Evolutionary conservation across 176 grass and related monocot genomes (phyloP), one percentile per base, ranked within the genome.

Genomic region (Olyra latifolia): DNA sequence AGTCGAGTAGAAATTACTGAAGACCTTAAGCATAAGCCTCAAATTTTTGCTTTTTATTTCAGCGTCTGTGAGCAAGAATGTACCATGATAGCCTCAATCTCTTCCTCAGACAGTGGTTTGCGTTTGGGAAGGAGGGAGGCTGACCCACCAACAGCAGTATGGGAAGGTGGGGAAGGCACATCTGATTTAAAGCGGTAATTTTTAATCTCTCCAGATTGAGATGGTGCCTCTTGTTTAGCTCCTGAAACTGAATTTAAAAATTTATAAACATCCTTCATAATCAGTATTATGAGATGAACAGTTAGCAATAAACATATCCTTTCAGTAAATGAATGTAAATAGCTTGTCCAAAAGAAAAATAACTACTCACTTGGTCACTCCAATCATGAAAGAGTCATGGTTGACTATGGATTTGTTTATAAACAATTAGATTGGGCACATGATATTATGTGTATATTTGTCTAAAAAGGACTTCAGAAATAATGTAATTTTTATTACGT

Each of bases 81-180:
- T 93, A 98, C 95, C 96, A 99, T 87, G 54, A 99, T 95, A 87
- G 90, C 90, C 43, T 99, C 93, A 47, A 95, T 99, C 67, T 99
- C 93, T 89, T 95, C 88, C 72, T 99, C 93, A 13, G 96, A 91
- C 24, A 99, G 50, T 56, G 96, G 88, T 55, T 91, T 95, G 66
- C 96, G 90, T 71, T 91, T 99, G 52, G 96, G 96, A 70, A 99
- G 91, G 56, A 90, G 92, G 40, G 93, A 99, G 88, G 96, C 92
- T 70, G 88, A 77, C 76, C 96, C 96, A 62, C 96, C 96, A 88
- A 95, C 77, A 24, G 93, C 96, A 71, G 57, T 91, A 77, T 95
- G 86, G 75, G 88, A 93, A 60, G 93, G 96, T 62, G 96, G 86
- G 8, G 93, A 83, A 27, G 96, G 92, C 45, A 95, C 96, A 85